Evolutionary conservation across 129 eudicot species (phyloP).

Genomic region (sunflower (Helianthus annuus)): HanXRQr2.0-SUNRISE NC_035436.2:180841787-180842286

Average conservation of each 20-base stretch:
- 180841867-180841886: too few species aligned
- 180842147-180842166: conserved; percentile 60
- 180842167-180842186: conserved; percentile 60
- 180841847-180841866: too few species aligned
- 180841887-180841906: too few species aligned
- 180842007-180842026: background rate
- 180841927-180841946: background rate
- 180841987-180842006: background rate
- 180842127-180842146: conserved; percentile 57
- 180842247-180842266: conserved; percentile 61
- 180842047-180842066: background rate
- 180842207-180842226: conserved; percentile 53
- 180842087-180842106: background rate
- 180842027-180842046: background rate
- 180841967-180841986: background rate
- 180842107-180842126: background rate
- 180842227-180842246: conserved; percentile 56
- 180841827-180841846: too few species aligned
- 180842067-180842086: background rate
- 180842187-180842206: conserved; percentile 63
- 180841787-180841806: too few species aligned
- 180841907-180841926: background rate
- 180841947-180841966: background rate
- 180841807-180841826: too few species aligned
- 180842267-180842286: conserved; percentile 65